Conservation (phyloP, 768 basidiomycete genomes). For the Suillus placidus region DNA sequence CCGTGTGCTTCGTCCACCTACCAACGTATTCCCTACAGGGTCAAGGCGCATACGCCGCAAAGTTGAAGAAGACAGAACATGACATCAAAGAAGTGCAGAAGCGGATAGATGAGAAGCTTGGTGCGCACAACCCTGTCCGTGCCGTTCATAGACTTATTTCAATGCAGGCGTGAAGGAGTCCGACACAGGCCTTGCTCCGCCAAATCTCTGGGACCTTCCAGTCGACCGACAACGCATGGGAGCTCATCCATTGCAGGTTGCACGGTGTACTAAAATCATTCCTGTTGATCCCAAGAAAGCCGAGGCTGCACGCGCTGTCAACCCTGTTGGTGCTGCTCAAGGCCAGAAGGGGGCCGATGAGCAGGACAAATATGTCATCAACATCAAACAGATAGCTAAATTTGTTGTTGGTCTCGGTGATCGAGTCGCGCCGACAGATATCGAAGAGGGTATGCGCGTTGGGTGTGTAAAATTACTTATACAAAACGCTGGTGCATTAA, state of each 20-base stretch:
- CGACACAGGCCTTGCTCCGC: conserved; percentile 95
- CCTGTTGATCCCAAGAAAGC: conserved; percentile 76
- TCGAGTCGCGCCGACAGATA: conserved; percentile 95
- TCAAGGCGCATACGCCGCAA: conserved; percentile 94
- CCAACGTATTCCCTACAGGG: conserved; percentile 55
- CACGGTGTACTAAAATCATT: conserved; percentile 98
- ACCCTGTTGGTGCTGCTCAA: conserved; percentile 74
- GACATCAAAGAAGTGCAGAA: conserved; percentile 98
- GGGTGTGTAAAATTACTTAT: conserved; percentile 61
- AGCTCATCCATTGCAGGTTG: conserved; percentile 94
- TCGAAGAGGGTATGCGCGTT: conserved; percentile 99
- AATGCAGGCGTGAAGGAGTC: conserved; percentile 89
- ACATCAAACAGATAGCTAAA: conserved; percentile 99
- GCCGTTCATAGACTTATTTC: not conserved
- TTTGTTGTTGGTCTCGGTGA: conserved; percentile 98
- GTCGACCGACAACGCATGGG: conserved; percentile 91
- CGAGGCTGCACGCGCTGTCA: conserved; percentile 76
- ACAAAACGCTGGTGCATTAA: conserved; percentile 5
- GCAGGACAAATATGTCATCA: conserved; percentile 99
- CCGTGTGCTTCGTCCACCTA: not conserved
- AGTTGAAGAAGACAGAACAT: conserved; percentile 84
- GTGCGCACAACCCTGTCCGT: conserved; percentile 39
- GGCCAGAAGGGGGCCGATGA: conserved; percentile 98
- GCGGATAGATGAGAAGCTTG: conserved; percentile 96
- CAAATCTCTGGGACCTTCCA: conserved; percentile 96